Conservation (phyloP, 2,329 filamentous ascomycete genomes). For the Xylogone sp. region DNA sequence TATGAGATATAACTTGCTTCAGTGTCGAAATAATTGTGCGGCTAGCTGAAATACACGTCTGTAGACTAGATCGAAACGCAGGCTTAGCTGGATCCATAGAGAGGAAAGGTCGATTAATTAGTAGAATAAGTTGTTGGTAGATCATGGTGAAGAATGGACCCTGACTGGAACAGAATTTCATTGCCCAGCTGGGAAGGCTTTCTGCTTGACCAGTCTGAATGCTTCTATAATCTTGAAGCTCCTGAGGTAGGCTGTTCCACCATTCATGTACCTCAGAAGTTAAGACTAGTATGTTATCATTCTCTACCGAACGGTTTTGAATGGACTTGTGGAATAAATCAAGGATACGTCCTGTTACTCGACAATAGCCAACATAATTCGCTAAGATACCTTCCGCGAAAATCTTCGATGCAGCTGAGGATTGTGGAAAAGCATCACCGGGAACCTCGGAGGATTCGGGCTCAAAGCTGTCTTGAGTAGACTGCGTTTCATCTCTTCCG, state of each 20-base stretch:
- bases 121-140: conserved; percentile 1
- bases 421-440: background rate
- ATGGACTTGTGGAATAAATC: background rate
- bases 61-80: background rate
- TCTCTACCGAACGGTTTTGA: background rate
- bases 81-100: background rate
- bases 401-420: background rate
- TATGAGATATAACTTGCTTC: background rate
- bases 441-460: background rate
- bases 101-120: background rate
- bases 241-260: background rate
- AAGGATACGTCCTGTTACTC: background rate
- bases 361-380: background rate
- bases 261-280: background rate
- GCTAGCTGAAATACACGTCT: background rate
- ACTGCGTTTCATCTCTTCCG: background rate
- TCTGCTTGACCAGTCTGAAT: background rate
- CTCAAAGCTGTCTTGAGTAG: too few species aligned
- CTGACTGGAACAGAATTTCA: background rate
- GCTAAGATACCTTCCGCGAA: background rate
- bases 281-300: background rate
- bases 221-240: background rate
- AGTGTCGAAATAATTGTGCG: background rate
- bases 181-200: background rate
- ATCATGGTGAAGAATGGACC: background rate